Conservation (phyloP, 2,329 filamentous ascomycete species). For the Xylaria arbuscula region DNA sequence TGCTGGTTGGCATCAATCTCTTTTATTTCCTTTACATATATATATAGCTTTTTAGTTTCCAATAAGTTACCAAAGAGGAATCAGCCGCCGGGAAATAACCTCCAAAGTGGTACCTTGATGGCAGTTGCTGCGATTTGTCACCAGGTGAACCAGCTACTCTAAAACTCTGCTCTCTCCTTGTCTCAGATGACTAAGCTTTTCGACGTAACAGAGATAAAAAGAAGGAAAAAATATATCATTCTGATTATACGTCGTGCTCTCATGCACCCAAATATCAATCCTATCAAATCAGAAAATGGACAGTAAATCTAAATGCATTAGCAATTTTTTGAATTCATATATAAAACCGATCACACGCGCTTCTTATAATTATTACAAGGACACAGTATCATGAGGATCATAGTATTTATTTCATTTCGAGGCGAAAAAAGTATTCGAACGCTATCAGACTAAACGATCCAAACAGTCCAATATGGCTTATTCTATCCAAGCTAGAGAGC, state of each 20-base stretch:
- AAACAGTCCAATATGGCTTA: background rate
- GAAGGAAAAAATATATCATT: background rate
- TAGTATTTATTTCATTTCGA: background rate
- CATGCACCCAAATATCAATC: background rate
- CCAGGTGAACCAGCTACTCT: too few relatives aligned
- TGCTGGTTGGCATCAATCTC: too few relatives aligned
- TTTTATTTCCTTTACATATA: too few relatives aligned
- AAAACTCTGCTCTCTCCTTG: too few relatives aligned
- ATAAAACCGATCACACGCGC: background rate
- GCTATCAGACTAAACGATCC: background rate
- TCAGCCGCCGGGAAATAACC: too few relatives aligned
- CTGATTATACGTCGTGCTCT: background rate
- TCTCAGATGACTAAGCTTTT: too few relatives aligned
- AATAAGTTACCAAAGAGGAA: too few relatives aligned
- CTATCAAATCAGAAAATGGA: background rate
- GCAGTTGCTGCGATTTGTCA: too few relatives aligned
- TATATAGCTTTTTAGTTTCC: too few relatives aligned
- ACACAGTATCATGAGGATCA: background rate
- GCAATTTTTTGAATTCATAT: background rate
- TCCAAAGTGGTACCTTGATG: too few relatives aligned
- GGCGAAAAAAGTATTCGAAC: background rate
- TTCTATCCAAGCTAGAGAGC: slow-evolving; percentile 2
- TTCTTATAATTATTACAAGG: background rate
- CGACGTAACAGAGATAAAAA: background rate
- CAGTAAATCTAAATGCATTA: background rate